Base-by-base conservation (phyloP, 2,329 filamentous ascomycete genomes). In the Hypoxylon sp. region DNA sequence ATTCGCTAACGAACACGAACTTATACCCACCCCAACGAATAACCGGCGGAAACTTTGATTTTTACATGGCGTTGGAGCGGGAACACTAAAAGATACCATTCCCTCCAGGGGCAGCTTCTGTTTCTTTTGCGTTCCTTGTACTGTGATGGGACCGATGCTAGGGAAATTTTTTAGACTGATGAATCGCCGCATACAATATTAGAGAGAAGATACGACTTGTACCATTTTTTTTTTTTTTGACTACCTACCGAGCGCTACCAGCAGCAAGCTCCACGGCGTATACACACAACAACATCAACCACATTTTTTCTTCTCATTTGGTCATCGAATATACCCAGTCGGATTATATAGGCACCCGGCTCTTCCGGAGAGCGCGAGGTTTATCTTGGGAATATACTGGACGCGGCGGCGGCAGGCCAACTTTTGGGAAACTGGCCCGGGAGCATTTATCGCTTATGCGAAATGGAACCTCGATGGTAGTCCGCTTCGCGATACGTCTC, bases 61-160 rank as follows among this genome's bases (percentile, higher is more conserved):
- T 68, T 54, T 56, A 56, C 39, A 64, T 66, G 73, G 73, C 71
- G 73, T 73, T 74, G 56, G 59, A 67, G 59, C 53, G 63, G 67
- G 37, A 59, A 67, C 47, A 65, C 63, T 65, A 57, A 68, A 73
- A 72, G 73, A 74, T 74, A 74, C 71, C 73, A 74, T 59, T 60
- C 68, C 68, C 64, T 71, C 66, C 47, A 56, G 44, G 64, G 64
- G 67, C 59, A 68, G 63, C 56, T 69, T 63, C 46, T 58, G 68
- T 69, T 66, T 67, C 59, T 56, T 56, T 57, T 64, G 64, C 48
- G 22, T 59, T 64, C 62, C 64, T 50, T 67, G 46, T 56, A 54
- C 55, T 62, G 49, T 64, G 67, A 64, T 52, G 66, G 37, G 54
- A 58, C 32, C 54, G 57, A 65, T 55, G 47, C 52, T 62, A 34